Percentiles rank a stretch among this genome's conserved stretches.
These are phyloP conservation scores for Filosporella fistucella DNA, from an alignment of 495 filamentous ascomycete species.

Conservation along the genomic window DNA sequence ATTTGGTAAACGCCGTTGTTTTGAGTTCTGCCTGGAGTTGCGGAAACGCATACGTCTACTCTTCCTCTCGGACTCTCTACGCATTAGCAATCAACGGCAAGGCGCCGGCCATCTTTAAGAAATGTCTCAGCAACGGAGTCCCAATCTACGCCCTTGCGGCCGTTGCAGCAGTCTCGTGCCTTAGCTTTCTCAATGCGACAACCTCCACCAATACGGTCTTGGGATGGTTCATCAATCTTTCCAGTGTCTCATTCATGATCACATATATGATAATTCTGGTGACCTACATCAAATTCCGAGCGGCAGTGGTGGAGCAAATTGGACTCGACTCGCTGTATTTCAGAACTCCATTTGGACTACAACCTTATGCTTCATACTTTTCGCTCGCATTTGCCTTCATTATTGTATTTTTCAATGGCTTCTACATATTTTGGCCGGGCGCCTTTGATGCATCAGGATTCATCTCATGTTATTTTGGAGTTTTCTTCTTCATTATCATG, in stretches of 20 bases:
- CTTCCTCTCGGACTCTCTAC: slow-evolving; percentile 66
- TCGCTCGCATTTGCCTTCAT: slow-evolving; percentile 48
- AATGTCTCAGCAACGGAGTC: slow-evolving; percentile 45
- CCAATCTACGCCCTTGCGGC: slow-evolving; percentile 5
- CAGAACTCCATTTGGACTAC: slow-evolving; percentile 41
- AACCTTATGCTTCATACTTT: slow-evolving; percentile 57
- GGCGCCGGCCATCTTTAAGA: slow-evolving; percentile 43
- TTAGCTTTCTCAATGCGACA: background rate
- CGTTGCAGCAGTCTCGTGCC: background rate
- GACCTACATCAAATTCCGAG: background rate
- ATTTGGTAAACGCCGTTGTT: slow-evolving; percentile 62
- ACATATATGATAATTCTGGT: background rate
- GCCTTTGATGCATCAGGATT: slow-evolving; percentile 39
- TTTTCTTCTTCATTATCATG: slow-evolving; percentile 47
- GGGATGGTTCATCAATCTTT: background rate
- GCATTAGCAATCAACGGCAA: slow-evolving; percentile 59
- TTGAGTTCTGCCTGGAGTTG: slow-evolving; percentile 59
- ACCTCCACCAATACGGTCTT: background rate
- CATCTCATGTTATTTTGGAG: slow-evolving; percentile 51
- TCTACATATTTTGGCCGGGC: slow-evolving; percentile 40
- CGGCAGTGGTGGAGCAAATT: background rate
- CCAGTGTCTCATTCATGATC: background rate
- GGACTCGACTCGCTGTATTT: slow-evolving; percentile 39
- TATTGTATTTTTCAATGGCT: slow-evolving; percentile 47
- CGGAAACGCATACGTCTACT: slow-evolving; percentile 75